A percentile compares a stretch with the other conserved stretches of the same genome.
Evolutionary conservation across 306 rosid species (phyloP).

Genomic region (Crotalaria pallida): DNA sequence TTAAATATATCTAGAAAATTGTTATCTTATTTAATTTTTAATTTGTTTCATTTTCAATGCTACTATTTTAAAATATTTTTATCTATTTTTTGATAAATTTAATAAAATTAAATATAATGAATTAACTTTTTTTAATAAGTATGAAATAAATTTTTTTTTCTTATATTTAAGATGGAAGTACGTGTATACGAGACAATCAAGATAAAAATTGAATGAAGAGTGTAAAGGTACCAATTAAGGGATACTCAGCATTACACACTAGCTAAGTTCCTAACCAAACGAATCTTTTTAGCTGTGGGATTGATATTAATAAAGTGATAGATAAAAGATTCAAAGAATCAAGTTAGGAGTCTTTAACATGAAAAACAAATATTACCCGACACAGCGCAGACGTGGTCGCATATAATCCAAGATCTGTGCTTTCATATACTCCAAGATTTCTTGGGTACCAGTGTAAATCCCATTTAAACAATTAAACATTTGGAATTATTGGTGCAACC

Average conservation of each 20-base stretch:
- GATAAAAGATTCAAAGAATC: neutral
- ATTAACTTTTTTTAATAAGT: no score
- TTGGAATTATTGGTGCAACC: neutral
- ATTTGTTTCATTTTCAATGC: no score
- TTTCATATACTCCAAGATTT: slow-evolving; percentile 7
- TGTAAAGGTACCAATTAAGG: neutral
- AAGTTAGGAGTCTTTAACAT: neutral
- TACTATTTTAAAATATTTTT: no score
- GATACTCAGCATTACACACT: neutral
- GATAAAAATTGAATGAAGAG: neutral
- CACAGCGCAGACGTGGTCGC: no score
- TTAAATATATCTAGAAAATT: no score
- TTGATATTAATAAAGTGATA: neutral
- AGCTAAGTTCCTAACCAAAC: neutral
- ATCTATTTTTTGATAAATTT: no score
- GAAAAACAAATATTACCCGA: neutral
- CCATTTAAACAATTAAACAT: neutral
- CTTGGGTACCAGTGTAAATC: neutral
- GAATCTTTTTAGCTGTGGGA: neutral
- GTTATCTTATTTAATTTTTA: no score
- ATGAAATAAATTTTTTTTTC: no score
- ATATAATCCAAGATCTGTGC: neutral
- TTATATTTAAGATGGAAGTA: no score
- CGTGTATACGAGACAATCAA: no score
- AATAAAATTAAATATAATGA: no score